Evolutionary conservation across 2,329 filamentous ascomycete species (phyloP).

Genomic region (Colletotrichum neosansevieriae): DNA sequence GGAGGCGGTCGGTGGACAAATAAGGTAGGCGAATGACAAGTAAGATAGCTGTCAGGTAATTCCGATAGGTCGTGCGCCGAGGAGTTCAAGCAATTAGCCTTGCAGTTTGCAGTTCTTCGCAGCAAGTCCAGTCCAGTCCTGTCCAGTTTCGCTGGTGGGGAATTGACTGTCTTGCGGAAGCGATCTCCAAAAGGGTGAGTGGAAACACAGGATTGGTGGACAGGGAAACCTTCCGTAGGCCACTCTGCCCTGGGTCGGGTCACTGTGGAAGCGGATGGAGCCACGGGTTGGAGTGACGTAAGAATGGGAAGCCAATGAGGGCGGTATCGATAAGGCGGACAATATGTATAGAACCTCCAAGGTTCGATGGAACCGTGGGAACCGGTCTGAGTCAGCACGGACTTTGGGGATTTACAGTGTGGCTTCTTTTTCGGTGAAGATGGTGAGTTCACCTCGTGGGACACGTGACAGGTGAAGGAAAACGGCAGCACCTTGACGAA

Average conservation of each 20-base stretch:
- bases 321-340: too few species aligned
- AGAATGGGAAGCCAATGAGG: too few species aligned
- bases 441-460: neutral
- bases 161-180: neutral
- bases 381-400: constrained; percentile 8
- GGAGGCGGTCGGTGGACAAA: neutral
- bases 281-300: neutral
- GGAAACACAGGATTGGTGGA: too few species aligned
- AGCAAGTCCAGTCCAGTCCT: neutral
- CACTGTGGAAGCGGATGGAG: neutral
- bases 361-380: neutral
- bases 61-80: constrained; percentile 15
- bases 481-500: neutral
- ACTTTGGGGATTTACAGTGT: neutral
- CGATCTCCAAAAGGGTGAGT: constrained; percentile 6
- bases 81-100: constrained; percentile 23
- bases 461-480: neutral
- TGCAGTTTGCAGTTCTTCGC: constrained; percentile 38
- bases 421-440: too few species aligned
- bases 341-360: too few species aligned
- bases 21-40: neutral
- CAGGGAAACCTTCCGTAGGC: constrained; percentile 10
- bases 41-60: neutral
- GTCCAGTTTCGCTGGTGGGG: constrained; percentile 6
- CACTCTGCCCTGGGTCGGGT: neutral